Base-by-base conservation (phyloP, 2,329 filamentous ascomycete species). In the Ambrosiella cleistominuta region DNA sequence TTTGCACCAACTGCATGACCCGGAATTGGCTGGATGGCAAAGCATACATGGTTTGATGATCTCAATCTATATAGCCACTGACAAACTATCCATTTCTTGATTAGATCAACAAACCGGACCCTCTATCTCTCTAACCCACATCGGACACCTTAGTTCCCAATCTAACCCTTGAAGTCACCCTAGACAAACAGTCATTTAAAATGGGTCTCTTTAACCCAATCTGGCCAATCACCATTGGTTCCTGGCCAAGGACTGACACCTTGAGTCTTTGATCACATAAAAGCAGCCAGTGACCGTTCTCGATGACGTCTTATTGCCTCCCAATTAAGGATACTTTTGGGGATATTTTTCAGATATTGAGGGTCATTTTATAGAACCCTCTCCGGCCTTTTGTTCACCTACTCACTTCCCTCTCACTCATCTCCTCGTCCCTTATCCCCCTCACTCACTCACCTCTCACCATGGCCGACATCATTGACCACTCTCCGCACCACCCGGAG, bases 401-500 rank as follows among this genome's bases (percentile, higher is more conserved):
- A 11, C 5, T 51, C 47, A 51, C 15, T 2, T 11, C 39, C 39
- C 39, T n/a, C 39, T 42, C 39, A 42, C 39, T 42, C 13, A 9
- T 42, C 39, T 42, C 39, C 39, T 42, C 39, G 9, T 42, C 39
- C 13, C 39, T 42, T 11, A 36, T 9, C 47, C 13, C 15, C n/a
- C 35, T 9, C 13, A 51, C 8, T 51, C 47, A 27, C 17, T 49
- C 47, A 51, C 47, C 17, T n/a, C 9, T 39, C 66, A 72, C 66
- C 60, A 80, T 80, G 78, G 66, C 75, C 40, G 71, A 75, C 61
- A 73, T 81, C 61, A 70, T 80, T 63, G 91, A 96, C 68, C 83
- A 96, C 70, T 96, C 91, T 61, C 89, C 90, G 66, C 83, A 85
- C 68, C 83, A 95, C 70, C 86, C 88, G 61, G 79, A 85, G 62